Base-by-base conservation (phyloP, 1,284 basidiomycete species). In the Moniliophthora roreri region DNA sequence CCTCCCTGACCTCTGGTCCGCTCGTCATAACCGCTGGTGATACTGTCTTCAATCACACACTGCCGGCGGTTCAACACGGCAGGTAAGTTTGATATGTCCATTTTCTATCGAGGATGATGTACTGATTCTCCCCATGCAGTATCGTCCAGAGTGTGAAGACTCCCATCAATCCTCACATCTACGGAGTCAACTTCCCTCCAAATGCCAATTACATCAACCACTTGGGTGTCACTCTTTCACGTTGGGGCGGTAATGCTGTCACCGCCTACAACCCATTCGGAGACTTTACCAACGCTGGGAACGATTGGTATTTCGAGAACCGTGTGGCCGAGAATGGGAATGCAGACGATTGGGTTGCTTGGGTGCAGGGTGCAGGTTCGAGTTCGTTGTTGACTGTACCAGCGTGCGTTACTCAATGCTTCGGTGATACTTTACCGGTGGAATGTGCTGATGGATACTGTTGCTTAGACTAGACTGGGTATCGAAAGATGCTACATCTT, bases 271-370 rank as follows among this genome's bases (percentile, higher is more conserved):
- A 80, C 56, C 77, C 77, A 2, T 67, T 69, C 48, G 77, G 76
- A 24, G 70, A 68, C 32, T 79, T 78, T 57, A 80, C 77, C 3
- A 80, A 80, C 50, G 78, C 78, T 2, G 78, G 77, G 45, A 72
- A 67, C 36, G 78, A 80, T 54, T 80, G 78, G 78, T 80, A 71
- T 62, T 80, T 80, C 46, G 78, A 80, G 63, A 80, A 80, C 57
- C 69, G 78, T n/a, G 68, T 59, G 13, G 65, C 64, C 45, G 67
- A 70, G 57, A 59, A 32, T 11, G 28, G 28, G 7, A 32, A 64
- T 53, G 75, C 74, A 9, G 76, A 80, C 56, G 71, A 66, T 36
- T 80, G 78, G 78, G 52, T 78, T 45, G 74, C 65, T 5, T 78
- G 75, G 76, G 75, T 78, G 26, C 53, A 66, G 16, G 73, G 60